Percentiles rank a stretch among this genome's conserved stretches.
Evolutionary conservation across 2,329 filamentous ascomycete species (phyloP).

Genomic region (Aspergillus persii): DNA sequence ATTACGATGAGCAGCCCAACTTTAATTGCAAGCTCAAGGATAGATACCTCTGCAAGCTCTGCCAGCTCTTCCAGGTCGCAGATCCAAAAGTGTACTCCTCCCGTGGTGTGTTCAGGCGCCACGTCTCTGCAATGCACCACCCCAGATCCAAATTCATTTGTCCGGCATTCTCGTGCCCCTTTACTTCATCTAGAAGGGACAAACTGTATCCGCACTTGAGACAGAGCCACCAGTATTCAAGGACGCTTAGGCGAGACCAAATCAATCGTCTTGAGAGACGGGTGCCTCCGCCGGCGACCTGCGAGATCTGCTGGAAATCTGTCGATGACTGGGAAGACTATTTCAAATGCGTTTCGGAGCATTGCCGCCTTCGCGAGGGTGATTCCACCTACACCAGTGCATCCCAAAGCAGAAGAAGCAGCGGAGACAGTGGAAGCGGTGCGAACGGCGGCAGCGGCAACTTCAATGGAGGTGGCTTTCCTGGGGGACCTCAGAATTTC

Average conservation of each 20-base stretch:
- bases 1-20: not conserved
- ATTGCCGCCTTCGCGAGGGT: constrained; percentile 10
- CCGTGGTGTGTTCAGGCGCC: constrained; percentile 11
- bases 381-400: constrained; percentile 3
- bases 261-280: not conserved
- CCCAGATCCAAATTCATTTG: constrained; percentile 5
- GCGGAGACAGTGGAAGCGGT: constrained; percentile 7
- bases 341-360: constrained; percentile 13
- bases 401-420: constrained; percentile 9
- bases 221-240: not conserved
- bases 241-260: not conserved
- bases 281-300: not conserved
- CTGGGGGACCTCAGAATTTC: not conserved
- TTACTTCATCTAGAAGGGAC: constrained; percentile 6
- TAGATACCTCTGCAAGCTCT: constrained; percentile 6
- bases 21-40: not conserved
- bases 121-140: constrained; percentile 8
- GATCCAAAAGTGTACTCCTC: not conserved
- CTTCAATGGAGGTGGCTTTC: not conserved
- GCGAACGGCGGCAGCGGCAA: constrained; percentile 3
- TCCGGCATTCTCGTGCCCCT: constrained; percentile 2
- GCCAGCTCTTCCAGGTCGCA: not conserved
- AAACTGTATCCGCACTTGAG: constrained; percentile 11
- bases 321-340: constrained; percentile 13
- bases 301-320: constrained; percentile 1